phyloP scores from a whole-genome alignment of 192 early-diverging fungal species.

The Glomus cerebriforme region DNA sequence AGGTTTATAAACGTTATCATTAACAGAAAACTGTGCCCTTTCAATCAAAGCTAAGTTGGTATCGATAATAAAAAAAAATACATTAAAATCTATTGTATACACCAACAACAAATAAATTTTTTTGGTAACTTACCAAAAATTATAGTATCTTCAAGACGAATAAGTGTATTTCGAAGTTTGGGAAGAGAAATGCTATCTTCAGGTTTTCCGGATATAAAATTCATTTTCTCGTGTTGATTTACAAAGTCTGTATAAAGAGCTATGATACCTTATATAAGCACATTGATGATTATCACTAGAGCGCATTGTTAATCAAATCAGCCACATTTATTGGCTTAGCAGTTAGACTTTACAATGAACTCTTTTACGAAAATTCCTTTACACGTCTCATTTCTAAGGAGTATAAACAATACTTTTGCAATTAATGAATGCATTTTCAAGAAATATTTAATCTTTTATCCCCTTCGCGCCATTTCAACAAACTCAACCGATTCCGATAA shows the following conservation, averaged over 20 bases:
- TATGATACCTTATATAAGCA: not conserved
- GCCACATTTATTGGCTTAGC: too few relatives aligned
- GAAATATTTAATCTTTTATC: not conserved
- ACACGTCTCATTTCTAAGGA: not conserved
- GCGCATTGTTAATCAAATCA: too few relatives aligned
- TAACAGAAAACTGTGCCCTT: slow-evolving; percentile 87
- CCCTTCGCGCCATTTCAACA: not conserved
- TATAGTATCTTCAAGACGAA: slow-evolving; percentile 95
- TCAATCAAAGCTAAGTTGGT: slow-evolving; percentile 82
- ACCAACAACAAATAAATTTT: not conserved
- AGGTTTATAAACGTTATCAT: slow-evolving; percentile 76
- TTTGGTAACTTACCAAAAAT: slow-evolving; percentile 67
- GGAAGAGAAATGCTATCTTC: slow-evolving; percentile 16
- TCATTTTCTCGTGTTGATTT: not conserved
- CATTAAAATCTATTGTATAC: slow-evolving; percentile 4
- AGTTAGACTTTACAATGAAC: not conserved
- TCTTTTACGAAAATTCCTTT: not conserved
- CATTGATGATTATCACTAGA: too few relatives aligned
- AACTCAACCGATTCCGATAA: not conserved
- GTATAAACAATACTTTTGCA: not conserved
- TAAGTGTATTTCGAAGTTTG: slow-evolving; percentile 72
- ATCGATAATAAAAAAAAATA: not conserved
- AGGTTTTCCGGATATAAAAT: not conserved
- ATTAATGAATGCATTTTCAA: not conserved
- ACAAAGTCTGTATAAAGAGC: not conserved